Percentiles rank a stretch among this genome's conserved stretches.
Evolutionary conservation across 768 basidiomycete species (phyloP).

Genomic region (Hydnomerulius pinastri): DNA sequence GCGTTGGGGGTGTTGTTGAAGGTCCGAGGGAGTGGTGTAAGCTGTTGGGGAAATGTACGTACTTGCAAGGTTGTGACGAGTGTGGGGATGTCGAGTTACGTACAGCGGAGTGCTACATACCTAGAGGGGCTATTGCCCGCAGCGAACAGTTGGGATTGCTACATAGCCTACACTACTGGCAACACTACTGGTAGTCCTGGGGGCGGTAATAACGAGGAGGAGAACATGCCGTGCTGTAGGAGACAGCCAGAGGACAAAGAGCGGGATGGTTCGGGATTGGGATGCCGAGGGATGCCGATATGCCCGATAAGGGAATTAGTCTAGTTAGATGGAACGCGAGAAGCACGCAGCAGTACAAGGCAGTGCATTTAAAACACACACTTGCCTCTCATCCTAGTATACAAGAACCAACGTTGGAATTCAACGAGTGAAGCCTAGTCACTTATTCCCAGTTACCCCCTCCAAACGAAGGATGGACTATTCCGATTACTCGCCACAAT

Average conservation of each 20-base stretch:
- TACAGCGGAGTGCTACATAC: too few species aligned
- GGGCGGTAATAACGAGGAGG: not conserved
- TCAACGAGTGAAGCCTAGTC: too few species aligned
- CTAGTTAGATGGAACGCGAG: constrained; percentile 2
- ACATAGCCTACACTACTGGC: not conserved
- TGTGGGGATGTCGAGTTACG: not conserved
- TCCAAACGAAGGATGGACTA: constrained; percentile 23
- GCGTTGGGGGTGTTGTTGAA: not conserved
- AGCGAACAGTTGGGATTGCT: not conserved
- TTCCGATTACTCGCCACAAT: constrained; percentile 35
- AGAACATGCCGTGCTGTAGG: too few species aligned
- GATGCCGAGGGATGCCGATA: constrained; percentile 11
- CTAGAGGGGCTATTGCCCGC: too few species aligned
- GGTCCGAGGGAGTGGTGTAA: not conserved
- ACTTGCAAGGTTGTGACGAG: not conserved
- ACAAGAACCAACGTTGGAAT: too few species aligned
- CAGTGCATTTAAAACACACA: constrained; percentile 13
- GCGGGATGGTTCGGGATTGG: not conserved
- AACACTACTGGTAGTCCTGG: not conserved
- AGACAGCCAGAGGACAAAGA: too few species aligned
- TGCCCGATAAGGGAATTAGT: constrained; percentile 1
- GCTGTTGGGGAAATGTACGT: not conserved
- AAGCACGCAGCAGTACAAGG: constrained; percentile 8
- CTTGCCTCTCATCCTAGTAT: constrained; percentile 4
- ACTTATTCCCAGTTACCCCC: too few species aligned